Percentiles rank a stretch among this genome's conserved stretches.
phyloP scores from a whole-genome alignment of 2,329 filamentous ascomycete species.

The Neurospora sp. region DNA sequence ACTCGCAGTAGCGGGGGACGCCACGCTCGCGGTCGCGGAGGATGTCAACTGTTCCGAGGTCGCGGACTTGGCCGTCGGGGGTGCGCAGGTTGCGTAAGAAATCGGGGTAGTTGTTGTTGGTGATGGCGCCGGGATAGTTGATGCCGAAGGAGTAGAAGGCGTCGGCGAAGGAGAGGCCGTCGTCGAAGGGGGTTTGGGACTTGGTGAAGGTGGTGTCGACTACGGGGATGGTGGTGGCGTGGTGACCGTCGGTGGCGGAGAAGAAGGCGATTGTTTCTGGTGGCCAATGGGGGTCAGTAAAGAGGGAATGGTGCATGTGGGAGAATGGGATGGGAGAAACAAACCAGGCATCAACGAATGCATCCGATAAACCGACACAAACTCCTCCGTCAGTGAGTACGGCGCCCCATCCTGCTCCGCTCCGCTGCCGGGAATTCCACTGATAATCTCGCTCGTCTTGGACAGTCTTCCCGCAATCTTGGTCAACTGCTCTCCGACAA shows the following conservation, averaged over 20 bases:
- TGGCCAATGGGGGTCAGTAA: background rate
- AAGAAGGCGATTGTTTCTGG: constrained; percentile 9
- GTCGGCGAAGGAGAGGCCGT: constrained; percentile 22
- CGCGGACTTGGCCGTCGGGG: constrained; percentile 30
- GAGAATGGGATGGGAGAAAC: background rate
- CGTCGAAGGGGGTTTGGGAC: constrained; percentile 2
- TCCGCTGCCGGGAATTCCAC: constrained; percentile 14
- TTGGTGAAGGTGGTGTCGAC: constrained; percentile 4
- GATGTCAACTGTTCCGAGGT: constrained; percentile 36
- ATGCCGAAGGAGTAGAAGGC: constrained; percentile 36
- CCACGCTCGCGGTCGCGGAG: constrained; percentile 37
- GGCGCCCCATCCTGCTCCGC: constrained; percentile 11
- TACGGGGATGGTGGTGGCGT: constrained; percentile 6
- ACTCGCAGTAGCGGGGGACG: constrained; percentile 34
- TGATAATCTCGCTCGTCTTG: constrained; percentile 29
- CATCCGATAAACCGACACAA: constrained; percentile 13
- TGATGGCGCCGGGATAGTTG: constrained; percentile 37
- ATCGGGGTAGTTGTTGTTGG: constrained; percentile 25
- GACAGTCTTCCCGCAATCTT: constrained; percentile 32
- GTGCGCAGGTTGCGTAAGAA: constrained; percentile 31
- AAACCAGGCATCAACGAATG: constrained; percentile 11
- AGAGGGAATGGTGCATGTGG: background rate
- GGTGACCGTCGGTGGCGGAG: constrained; percentile 1
- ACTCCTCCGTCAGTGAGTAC: constrained; percentile 14
- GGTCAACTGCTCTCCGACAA: constrained; percentile 30